These are phyloP conservation scores for Hygrophila difformis DNA, from an alignment of 257 asterid genomes.

Conservation along the genomic window DNA sequence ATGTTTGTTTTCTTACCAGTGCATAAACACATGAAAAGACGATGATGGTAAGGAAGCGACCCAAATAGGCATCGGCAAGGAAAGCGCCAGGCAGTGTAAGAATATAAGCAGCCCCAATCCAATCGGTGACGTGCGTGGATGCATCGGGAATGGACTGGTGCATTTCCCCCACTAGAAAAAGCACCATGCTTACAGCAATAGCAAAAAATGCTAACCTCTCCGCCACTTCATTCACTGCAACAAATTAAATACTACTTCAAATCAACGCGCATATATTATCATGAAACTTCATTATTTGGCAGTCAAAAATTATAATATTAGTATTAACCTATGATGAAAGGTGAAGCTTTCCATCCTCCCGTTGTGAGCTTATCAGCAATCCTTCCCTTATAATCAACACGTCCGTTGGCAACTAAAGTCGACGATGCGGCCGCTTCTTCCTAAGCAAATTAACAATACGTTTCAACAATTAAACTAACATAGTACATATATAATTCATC, in stretches of 20 bases:
- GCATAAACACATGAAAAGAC: slow-evolving; percentile 58
- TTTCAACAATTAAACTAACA: too few relatives aligned
- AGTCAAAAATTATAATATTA: neutral
- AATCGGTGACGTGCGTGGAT: slow-evolving; percentile 72
- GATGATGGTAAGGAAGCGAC: slow-evolving; percentile 66
- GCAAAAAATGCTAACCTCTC: slow-evolving; percentile 81
- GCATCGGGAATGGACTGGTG: slow-evolving; percentile 60
- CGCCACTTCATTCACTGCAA: slow-evolving; percentile 65
- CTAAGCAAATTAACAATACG: too few relatives aligned
- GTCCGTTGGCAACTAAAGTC: slow-evolving; percentile 47
- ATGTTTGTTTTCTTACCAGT: slow-evolving; percentile 28
- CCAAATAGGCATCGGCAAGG: slow-evolving; percentile 70
- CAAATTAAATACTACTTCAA: neutral
- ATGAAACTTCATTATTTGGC: too few relatives aligned
- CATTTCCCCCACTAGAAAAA: slow-evolving; percentile 54
- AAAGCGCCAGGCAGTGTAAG: slow-evolving; percentile 72
- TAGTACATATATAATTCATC: too few relatives aligned
- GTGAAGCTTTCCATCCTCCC: slow-evolving; percentile 82
- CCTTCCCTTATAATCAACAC: slow-evolving; percentile 53
- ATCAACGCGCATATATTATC: too few relatives aligned
- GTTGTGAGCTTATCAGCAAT: slow-evolving; percentile 43
- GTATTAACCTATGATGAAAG: slow-evolving; percentile 68
- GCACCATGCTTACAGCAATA: slow-evolving; percentile 64
- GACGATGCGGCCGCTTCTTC: too few relatives aligned
- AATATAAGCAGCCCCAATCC: slow-evolving; percentile 85